phyloP scores from a whole-genome alignment of 1,284 basidiomycete genomes.

The Kalmanozyma brasiliensis region DNA sequence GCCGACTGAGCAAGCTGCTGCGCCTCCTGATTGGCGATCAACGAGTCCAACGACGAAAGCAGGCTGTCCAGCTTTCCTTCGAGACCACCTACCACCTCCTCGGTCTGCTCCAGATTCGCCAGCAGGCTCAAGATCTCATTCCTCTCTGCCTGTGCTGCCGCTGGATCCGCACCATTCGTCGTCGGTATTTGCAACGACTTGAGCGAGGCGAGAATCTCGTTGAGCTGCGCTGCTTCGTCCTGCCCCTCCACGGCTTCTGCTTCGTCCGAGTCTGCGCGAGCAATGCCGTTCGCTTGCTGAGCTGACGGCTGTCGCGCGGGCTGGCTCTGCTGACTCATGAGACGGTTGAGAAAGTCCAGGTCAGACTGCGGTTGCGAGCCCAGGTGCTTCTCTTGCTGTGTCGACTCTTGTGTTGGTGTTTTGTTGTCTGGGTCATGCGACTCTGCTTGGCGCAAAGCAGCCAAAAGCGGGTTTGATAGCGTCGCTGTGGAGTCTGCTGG shows the following conservation, averaged over 20 bases:
- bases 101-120: slow-evolving; percentile 46
- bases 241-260: slow-evolving; percentile 8
- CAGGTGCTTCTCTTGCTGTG: slow-evolving; percentile 19
- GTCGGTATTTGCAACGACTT: slow-evolving; percentile 40
- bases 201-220: slow-evolving; percentile 43
- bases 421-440: slow-evolving; percentile 13
- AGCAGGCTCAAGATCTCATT: slow-evolving; percentile 43
- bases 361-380: slow-evolving; percentile 26
- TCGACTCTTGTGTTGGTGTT: slow-evolving; percentile 40
- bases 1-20: slow-evolving; percentile 31
- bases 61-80: slow-evolving; percentile 42
- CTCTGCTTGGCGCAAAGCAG: slow-evolving; percentile 17
- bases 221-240: slow-evolving; percentile 40
- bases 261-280: neutral
- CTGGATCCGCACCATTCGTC: slow-evolving; percentile 19
- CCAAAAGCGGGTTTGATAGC: slow-evolving; percentile 17
- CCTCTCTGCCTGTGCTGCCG: slow-evolving; percentile 26
- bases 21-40: slow-evolving; percentile 43
- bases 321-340: slow-evolving; percentile 28
- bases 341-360: slow-evolving; percentile 40
- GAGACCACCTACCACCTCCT: slow-evolving; percentile 41
- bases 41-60: slow-evolving; percentile 35
- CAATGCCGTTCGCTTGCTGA: slow-evolving; percentile 15
- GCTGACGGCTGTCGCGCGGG: neutral
- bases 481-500: neutral